A percentile compares a stretch with the other conserved stretches of the same genome.
Conservation (phyloP, 192 early-diverging fungal genomes). For the Dissophora ornata region DNA sequence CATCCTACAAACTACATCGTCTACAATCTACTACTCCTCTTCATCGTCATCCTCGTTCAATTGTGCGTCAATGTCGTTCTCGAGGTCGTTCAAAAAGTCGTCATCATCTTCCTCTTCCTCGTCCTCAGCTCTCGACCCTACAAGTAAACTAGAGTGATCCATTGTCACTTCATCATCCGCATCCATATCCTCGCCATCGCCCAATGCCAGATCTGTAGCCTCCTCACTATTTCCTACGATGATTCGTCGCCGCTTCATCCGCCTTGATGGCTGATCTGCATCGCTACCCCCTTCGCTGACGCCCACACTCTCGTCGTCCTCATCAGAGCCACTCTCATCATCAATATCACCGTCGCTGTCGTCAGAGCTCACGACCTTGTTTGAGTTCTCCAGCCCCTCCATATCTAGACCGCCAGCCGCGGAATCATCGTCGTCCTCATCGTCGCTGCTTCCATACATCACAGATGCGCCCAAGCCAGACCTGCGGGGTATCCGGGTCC, state of each 20-base stretch:
- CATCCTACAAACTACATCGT: no score
- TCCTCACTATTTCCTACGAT: conserved; percentile 23
- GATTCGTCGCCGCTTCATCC: conserved; percentile 45
- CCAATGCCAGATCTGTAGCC: neutral
- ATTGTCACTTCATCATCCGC: conserved; percentile 41
- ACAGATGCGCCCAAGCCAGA: conserved; percentile 32
- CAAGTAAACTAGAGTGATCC: conserved; percentile 9
- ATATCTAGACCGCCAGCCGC: neutral
- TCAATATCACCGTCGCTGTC: conserved; percentile 59
- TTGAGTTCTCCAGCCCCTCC: conserved; percentile 1
- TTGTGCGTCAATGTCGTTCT: conserved; percentile 39
- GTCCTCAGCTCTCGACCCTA: conserved; percentile 13
- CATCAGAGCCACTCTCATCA: conserved; percentile 56
- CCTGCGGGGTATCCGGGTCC: conserved; percentile 28
- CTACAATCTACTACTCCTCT: neutral
- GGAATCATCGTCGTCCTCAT: conserved; percentile 9
- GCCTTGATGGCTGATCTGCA: neutral
- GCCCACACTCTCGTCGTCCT: conserved; percentile 49
- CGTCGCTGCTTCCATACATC: conserved; percentile 25
- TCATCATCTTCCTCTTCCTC: conserved; percentile 39
- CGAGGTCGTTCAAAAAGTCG: conserved; percentile 31
- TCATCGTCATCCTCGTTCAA: conserved; percentile 20
- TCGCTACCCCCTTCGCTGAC: conserved; percentile 21
- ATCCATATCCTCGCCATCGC: conserved; percentile 50
- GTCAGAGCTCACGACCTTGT: conserved; percentile 5